Evolutionary conservation across 768 basidiomycete species (phyloP).

Genomic region (Rhodotorula taiwanensis): DNA sequence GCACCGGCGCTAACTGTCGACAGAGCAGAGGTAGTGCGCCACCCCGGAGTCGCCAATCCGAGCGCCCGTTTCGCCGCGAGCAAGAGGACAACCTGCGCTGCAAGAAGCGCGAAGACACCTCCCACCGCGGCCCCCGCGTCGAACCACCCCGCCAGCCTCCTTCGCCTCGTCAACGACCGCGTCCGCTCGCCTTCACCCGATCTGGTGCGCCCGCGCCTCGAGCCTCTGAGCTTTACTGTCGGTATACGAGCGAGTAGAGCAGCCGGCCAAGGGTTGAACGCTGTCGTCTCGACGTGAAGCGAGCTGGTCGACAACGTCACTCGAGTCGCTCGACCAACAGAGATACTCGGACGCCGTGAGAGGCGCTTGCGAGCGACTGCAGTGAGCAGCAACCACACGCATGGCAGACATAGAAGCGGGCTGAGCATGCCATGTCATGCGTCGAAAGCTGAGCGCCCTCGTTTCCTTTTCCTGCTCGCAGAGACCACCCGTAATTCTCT

Average conservation of each 20-base stretch:
- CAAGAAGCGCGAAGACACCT: background rate
- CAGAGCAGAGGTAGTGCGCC: too few species aligned
- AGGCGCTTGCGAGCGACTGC: too few species aligned
- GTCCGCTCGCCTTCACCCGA: too few species aligned
- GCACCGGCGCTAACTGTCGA: background rate
- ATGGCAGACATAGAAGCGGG: too few species aligned
- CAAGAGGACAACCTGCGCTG: constrained; percentile 9
- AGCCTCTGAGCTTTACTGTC: background rate
- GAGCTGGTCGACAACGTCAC: background rate
- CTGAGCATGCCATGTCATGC: too few species aligned
- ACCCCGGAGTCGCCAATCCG: too few species aligned
- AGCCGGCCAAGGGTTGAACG: constrained; percentile 2
- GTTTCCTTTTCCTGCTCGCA: too few species aligned
- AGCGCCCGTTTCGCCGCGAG: background rate
- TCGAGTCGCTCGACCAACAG: background rate
- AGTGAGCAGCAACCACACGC: too few species aligned
- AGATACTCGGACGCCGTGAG: too few species aligned
- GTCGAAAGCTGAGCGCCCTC: too few species aligned
- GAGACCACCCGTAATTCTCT: too few species aligned
- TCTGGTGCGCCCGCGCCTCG: background rate
- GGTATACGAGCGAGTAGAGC: background rate
- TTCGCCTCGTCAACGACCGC: too few species aligned
- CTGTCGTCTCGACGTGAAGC: constrained; percentile 1
- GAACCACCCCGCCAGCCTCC: background rate
- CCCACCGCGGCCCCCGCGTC: constrained; percentile 3